These are phyloP conservation scores for Huntiella moniliformis DNA, from an alignment of 2,329 filamentous ascomycete genomes.

Conservation along the genomic window DNA sequence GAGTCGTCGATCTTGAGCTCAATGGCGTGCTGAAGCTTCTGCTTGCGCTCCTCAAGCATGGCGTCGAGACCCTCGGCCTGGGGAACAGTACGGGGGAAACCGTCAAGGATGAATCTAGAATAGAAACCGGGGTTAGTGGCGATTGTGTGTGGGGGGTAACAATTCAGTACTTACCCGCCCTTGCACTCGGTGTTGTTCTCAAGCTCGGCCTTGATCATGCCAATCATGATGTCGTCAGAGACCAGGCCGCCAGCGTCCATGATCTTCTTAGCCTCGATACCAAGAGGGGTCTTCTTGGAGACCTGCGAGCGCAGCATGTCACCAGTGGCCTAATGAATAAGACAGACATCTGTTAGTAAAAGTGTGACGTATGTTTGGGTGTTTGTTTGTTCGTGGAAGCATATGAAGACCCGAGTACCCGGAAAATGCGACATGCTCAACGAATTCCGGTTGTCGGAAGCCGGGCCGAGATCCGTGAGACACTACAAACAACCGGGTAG, in stretches of 20 bases:
- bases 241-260: conserved; percentile 97
- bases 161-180: conserved; percentile 51
- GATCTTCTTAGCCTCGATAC: conserved; percentile 97
- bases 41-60: conserved; percentile 64
- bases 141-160: neutral
- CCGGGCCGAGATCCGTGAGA: neutral
- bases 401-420: neutral
- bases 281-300: conserved; percentile 86
- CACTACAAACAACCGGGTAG: neutral
- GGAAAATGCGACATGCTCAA: neutral
- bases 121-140: neutral
- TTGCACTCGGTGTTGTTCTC: conserved; percentile 88
- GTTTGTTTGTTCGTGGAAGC: too few relatives aligned
- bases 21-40: conserved; percentile 82
- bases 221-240: conserved; percentile 97
- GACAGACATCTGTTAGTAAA: too few relatives aligned
- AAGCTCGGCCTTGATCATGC: conserved; percentile 98
- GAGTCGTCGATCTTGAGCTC: conserved; percentile 94
- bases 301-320: conserved; percentile 99
- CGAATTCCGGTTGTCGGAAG: neutral
- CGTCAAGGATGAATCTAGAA: conserved; percentile 90
- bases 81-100: conserved; percentile 89
- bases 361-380: too few relatives aligned
- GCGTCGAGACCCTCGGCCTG: conserved; percentile 87
- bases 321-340: conserved; percentile 57